Evolutionary conservation across 1,139 yeast species (phyloP), one percentile per base, ranked within the genome.

Genomic region (Candida sanyaensis): DNA sequence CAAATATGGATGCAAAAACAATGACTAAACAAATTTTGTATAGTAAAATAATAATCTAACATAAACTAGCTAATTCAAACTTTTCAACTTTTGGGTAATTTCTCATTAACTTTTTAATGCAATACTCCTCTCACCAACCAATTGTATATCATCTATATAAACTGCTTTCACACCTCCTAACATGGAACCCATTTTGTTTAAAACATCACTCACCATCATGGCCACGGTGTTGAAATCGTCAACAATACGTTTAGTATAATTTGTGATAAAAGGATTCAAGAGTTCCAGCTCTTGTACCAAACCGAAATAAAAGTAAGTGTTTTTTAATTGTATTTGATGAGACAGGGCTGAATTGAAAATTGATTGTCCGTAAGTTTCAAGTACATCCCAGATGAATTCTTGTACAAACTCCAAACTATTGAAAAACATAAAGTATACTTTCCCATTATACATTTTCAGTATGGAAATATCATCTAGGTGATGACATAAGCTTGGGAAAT

Each of bases 401-500:
- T 70, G 75, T 27, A 72, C 62, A 50, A 61, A 71, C 13, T 59
- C 61, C 46, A 71, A 57, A 1, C 75, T 75, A 46, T 72, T 61
- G 58, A 73, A 72, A 45, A 71, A 73, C 77, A 73, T 72, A 46
- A 73, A 71, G 30, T 71, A 55, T 7, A 71, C 66, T 50, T 66
- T 66, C 2, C 73, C 75, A 7, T 17, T 24, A 21, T 27, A 37
- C 5, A 32, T n/a, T 26, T 37, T 37, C 41, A 27, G 12, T 6
- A 8, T 12, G 5, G 24, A 13, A 7, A 12, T 37, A 12, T 26
- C 29, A 5, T 23, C 12, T 5, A 37, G 17, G 21, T 37, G 32
- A 8, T n/a, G 32, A 29, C 12, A 13, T 28, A 41, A 41, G 13
- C 33, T 41, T 8, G 38, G 31, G 24, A 41, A 13, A 13, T 41